Conservation (phyloP, 768 basidiomycete genomes). For the Naganishia randhawae region DNA sequence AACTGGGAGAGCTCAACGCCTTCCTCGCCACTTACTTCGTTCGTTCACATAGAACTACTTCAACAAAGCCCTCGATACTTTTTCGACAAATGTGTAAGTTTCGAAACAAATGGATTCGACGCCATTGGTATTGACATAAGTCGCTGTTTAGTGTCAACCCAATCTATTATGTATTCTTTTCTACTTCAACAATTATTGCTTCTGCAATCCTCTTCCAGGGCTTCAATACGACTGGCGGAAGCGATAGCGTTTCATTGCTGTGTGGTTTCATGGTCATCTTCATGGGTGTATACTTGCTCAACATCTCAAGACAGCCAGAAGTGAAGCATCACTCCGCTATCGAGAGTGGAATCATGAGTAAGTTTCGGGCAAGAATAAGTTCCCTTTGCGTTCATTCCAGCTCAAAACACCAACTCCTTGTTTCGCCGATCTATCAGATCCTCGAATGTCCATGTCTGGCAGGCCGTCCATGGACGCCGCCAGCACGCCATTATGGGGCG, state of each 20-base stretch:
- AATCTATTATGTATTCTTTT: slow-evolving; percentile 96
- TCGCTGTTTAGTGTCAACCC: slow-evolving; percentile 75
- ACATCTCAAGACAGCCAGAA: slow-evolving; percentile 48
- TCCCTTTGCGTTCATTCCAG: background rate
- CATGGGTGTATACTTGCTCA: slow-evolving; percentile 67
- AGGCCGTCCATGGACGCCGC: slow-evolving; percentile 68
- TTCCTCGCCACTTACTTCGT: background rate
- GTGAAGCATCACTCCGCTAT: slow-evolving; percentile 43
- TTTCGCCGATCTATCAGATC: slow-evolving; percentile 51
- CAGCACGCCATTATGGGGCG: slow-evolving; percentile 36
- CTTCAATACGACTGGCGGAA: slow-evolving; percentile 79
- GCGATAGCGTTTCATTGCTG: slow-evolving; percentile 79
- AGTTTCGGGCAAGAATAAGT: slow-evolving; percentile 23
- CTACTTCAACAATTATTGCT: slow-evolving; percentile 84
- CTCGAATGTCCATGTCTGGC: slow-evolving; percentile 74
- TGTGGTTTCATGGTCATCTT: slow-evolving; percentile 89
- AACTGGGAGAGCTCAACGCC: background rate
- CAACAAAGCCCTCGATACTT: slow-evolving; percentile 95
- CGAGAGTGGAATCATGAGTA: slow-evolving; percentile 51
- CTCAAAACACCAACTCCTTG: background rate
- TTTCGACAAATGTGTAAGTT: slow-evolving; percentile 93
- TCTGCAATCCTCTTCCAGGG: slow-evolving; percentile 97
- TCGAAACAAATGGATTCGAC: background rate
- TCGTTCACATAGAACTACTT: slow-evolving; percentile 57
- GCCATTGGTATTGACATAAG: slow-evolving; percentile 13